Conservation (phyloP, 2,329 filamentous ascomycete species). For the Gaeumannomyces sp. region DNA sequence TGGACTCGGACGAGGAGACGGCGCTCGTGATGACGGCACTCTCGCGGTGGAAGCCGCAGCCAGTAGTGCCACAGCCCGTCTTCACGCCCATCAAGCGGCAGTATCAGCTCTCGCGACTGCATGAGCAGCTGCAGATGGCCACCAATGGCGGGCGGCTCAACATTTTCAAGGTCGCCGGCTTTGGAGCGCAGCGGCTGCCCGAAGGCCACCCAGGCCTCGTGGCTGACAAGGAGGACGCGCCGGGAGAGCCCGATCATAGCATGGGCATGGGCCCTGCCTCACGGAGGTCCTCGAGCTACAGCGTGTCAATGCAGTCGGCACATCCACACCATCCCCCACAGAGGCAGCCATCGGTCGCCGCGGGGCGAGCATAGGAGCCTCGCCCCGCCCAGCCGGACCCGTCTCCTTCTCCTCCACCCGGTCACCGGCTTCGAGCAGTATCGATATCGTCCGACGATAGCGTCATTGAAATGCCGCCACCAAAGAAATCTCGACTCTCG, state of each 20-base stretch:
- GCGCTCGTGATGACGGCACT: conserved; percentile 80
- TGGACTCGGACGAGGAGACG: conserved; percentile 94
- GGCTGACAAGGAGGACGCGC: conserved; percentile 45
- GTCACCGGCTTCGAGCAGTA: background rate
- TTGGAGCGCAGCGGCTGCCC: conserved; percentile 47
- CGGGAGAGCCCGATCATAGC: conserved; percentile 47
- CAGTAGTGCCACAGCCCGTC: conserved; percentile 61
- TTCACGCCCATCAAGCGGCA: conserved; percentile 57
- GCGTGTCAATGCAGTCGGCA: conserved; percentile 29
- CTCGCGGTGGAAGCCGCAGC: conserved; percentile 68
- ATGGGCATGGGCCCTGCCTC: conserved; percentile 26
- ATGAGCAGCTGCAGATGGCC: conserved; percentile 60
- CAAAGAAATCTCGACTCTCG: background rate
- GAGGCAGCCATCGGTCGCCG: conserved; percentile 39
- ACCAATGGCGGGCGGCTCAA: conserved; percentile 60
- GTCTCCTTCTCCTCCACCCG: background rate
- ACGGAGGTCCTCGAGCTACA: conserved; percentile 41
- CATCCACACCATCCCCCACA: conserved; percentile 18
- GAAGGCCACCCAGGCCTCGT: conserved; percentile 43
- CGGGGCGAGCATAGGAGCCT: conserved; percentile 35
- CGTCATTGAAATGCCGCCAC: background rate
- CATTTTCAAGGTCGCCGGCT: conserved; percentile 56
- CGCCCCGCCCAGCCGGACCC: conserved; percentile 4
- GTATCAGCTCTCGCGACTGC: conserved; percentile 56
- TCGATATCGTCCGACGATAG: background rate